These are phyloP conservation scores for Ganoderma lucidum DNA, from an alignment of 1,284 basidiomycete genomes.

Conservation along the genomic window DNA sequence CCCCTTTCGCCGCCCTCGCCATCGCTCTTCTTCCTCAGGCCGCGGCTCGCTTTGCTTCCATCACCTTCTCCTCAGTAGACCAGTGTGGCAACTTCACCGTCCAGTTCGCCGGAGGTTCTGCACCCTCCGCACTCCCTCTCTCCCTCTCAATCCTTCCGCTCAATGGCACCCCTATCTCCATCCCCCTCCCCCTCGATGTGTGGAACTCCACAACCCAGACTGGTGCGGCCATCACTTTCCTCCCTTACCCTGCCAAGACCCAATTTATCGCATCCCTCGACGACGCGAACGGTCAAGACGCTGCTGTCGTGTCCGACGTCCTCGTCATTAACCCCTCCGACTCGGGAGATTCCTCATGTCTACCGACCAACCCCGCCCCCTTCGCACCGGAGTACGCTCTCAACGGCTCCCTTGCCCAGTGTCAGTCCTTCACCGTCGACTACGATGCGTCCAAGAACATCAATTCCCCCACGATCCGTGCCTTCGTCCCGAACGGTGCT, in stretches of 20 bases:
- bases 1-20: constrained; percentile 39
- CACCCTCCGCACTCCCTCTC: constrained; percentile 49
- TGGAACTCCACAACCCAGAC: constrained; percentile 50
- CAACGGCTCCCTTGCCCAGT: constrained; percentile 50
- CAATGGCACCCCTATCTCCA: constrained; percentile 55
- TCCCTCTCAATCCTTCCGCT: constrained; percentile 63
- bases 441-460: constrained; percentile 49
- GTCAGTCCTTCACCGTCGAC: constrained; percentile 55
- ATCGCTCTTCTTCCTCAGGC: constrained; percentile 55
- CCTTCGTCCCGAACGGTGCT: constrained; percentile 52
- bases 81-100: constrained; percentile 64
- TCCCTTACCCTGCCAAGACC: constrained; percentile 58
- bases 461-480: constrained; percentile 51
- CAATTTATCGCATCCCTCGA: constrained; percentile 65
- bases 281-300: constrained; percentile 48
- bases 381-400: constrained; percentile 37
- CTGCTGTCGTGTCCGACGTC: constrained; percentile 57
- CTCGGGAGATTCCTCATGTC: constrained; percentile 52
- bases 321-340: constrained; percentile 52
- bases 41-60: constrained; percentile 50
- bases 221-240: constrained; percentile 55
- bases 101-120: constrained; percentile 50
- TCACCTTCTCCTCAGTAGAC: constrained; percentile 57
- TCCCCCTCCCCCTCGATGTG: constrained; percentile 49
- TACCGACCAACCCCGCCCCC: constrained; percentile 38